Evolutionary conservation across 2,329 filamentous ascomycete species (phyloP), one percentile per base, ranked within the genome.

Genomic region (Ambrosiella beaveri): DNA sequence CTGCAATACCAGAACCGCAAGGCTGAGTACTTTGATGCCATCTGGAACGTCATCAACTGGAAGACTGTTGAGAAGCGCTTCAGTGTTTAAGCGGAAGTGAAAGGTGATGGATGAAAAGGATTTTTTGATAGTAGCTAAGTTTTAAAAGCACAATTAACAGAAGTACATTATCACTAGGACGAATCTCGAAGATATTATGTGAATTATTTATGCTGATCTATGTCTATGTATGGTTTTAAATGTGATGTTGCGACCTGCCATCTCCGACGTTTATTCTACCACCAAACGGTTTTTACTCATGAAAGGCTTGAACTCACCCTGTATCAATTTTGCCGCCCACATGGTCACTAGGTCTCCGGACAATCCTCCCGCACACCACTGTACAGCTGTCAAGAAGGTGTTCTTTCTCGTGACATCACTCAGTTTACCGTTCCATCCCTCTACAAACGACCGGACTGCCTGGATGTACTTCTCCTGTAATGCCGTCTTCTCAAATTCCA

Each of bases 41-140:
- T 95, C 69, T 95, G 90, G 90, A 87, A 95, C 65, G 89, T 95
- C 54, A 76, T 95, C 71, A 95, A 95, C 82, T 96, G 90, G 90
- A 88, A 89, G 80, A 81, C 85, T 38, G 90, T 88, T 50, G 83
- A 86, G 70, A 81, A 84, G 76, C 81, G 88, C 63, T 88, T 88
- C 67, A 73, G 74, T 64, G 73, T 75, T 62, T 71, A 75, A 69
- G 63, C 27, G 15, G 13, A 17, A 13, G 44, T 36, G 17, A 38
- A 15, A 44, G 7, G 27, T 52, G 41, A 51, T 41, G 12, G 11
- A 17, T 3, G 15, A 55, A 44, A 41, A 45, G 11, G 17, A 11
- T 27, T 51, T 1, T 49, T 51, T 51, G 19, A 36, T 9, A 12
- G 6, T 27, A 11, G 17, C 27, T 51, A 11, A 36, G 19, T 15